phyloP scores from a whole-genome alignment of 768 basidiomycete species.

The Chalciporus pseudorubinellus region DNA sequence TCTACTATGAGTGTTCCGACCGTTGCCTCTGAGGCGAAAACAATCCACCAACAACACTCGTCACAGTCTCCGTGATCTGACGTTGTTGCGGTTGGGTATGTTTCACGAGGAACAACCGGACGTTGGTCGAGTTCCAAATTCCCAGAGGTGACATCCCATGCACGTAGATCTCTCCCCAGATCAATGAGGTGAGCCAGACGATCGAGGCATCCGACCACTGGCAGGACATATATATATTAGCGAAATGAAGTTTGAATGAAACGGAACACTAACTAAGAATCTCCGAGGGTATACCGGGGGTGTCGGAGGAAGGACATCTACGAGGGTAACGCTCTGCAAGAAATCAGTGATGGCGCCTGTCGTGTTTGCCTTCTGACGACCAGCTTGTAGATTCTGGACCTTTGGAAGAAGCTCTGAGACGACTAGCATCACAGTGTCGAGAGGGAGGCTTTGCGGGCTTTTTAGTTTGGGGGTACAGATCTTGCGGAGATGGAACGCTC shows the following conservation, averaged over 20 bases:
- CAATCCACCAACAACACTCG: constrained; percentile 79
- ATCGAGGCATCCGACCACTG: constrained; percentile 93
- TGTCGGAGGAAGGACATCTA: constrained; percentile 69
- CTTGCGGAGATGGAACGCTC: constrained; percentile 15
- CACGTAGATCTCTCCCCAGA: constrained; percentile 96
- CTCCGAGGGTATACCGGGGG: constrained; percentile 64
- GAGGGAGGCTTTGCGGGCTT: constrained; percentile 60
- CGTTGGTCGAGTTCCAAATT: constrained; percentile 88
- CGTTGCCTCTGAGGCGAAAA: constrained; percentile 44
- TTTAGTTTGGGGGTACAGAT: constrained; percentile 3
- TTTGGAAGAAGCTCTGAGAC: constrained; percentile 86
- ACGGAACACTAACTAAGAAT: constrained; percentile 60
- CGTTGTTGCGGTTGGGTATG: constrained; percentile 69
- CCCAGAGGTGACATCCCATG: constrained; percentile 83
- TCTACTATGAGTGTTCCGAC: constrained; percentile 25
- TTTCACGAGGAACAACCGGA: constrained; percentile 89
- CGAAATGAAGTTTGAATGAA: background rate
- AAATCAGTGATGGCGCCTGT: constrained; percentile 72
- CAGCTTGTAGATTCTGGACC: constrained; percentile 75
- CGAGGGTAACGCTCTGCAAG: constrained; percentile 64
- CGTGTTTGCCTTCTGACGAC: constrained; percentile 59
- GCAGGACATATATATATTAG: background rate
- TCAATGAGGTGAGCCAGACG: constrained; percentile 88
- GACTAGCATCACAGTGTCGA: constrained; percentile 85
- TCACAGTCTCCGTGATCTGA: constrained; percentile 75